Evolutionary conservation across 768 basidiomycete genomes (phyloP).

Genomic region (Hygrophoropsis aurantiaca): DNA sequence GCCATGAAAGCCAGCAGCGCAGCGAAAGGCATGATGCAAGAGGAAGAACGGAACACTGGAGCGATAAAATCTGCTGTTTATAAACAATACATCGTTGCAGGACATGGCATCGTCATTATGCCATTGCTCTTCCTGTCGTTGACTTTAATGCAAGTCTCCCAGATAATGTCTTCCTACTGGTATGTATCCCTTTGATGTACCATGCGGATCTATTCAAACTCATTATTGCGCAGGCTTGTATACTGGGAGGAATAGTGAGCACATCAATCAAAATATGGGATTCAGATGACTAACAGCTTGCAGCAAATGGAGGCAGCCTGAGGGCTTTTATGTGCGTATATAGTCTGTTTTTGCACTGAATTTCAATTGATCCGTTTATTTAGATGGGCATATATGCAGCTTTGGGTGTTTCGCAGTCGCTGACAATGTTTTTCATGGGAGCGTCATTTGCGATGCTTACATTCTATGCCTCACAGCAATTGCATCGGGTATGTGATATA

Average conservation of each 20-base stretch:
- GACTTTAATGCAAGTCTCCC: slow-evolving; percentile 65
- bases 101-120: slow-evolving; percentile 60
- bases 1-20: slow-evolving; percentile 32
- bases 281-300: background rate
- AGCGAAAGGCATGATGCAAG: slow-evolving; percentile 71
- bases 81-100: slow-evolving; percentile 62
- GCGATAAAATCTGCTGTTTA: slow-evolving; percentile 40
- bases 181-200: slow-evolving; percentile 29
- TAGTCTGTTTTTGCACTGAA: background rate
- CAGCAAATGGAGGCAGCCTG: slow-evolving; percentile 54
- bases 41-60: slow-evolving; percentile 80
- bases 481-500: slow-evolving; percentile 53
- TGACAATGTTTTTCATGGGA: slow-evolving; percentile 70
- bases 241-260: slow-evolving; percentile 59
- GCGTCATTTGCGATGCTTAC: slow-evolving; percentile 62
- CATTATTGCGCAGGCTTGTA: slow-evolving; percentile 54
- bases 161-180: slow-evolving; percentile 77
- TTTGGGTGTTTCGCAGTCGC: slow-evolving; percentile 69
- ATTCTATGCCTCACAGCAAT: slow-evolving; percentile 70
- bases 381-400: slow-evolving; percentile 83
- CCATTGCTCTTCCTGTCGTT: slow-evolving; percentile 65
- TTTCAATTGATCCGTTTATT: background rate
- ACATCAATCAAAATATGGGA: background rate
- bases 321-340: slow-evolving; percentile 68
- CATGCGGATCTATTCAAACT: background rate